Evolutionary conservation across 331 rosid species (phyloP), one percentile per base, ranked within the genome.

Genomic region (Arachis monticola): DNA sequence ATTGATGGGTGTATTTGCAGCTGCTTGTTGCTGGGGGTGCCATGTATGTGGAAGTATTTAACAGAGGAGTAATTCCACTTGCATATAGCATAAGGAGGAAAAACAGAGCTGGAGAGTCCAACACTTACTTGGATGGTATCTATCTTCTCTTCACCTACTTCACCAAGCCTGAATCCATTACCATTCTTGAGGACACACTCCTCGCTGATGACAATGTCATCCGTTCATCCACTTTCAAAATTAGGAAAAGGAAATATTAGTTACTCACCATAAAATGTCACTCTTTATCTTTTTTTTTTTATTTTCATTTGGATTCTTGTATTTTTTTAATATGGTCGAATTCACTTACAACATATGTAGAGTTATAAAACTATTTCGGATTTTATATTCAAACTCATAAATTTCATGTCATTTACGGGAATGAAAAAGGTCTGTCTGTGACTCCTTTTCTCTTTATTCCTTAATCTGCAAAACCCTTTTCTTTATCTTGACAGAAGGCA

Each of bases 21-120:
- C 74, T 89, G 85, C 99, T 94, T 76, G 97, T 94, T 82, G 95
- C 99, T 73, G 97, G 99, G 64, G 99, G 99, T 50, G 99, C 97
- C 72, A 94, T 94, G 99, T 94, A 94, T 77, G 81, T 92, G 8
- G 99, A 92, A 90, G 98, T 95, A 27, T 86, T 87, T 83, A 84
- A 95, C 86, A 87, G 96, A 86, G 93, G 99, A 74, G 89, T 95
- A 6, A 87, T 95, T 83, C 96, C 92, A 6, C 87, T 88, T 12
- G 91, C 97, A 58, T 94, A 88, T 73, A 64, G 88, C 87, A 92
- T 90, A 83, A 73, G 75, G 87, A 88, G 69, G 89, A 90, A 85
- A 76, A 90, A 95, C 90, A 94, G 87, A 81, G 99, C 96, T 2
- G 99, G 99, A 17, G 97, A 92, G 74, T 63, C 89, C 3, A 90